phyloP scores from a whole-genome alignment of 169 alveolate species.

The Eimeria maxima region DNA sequence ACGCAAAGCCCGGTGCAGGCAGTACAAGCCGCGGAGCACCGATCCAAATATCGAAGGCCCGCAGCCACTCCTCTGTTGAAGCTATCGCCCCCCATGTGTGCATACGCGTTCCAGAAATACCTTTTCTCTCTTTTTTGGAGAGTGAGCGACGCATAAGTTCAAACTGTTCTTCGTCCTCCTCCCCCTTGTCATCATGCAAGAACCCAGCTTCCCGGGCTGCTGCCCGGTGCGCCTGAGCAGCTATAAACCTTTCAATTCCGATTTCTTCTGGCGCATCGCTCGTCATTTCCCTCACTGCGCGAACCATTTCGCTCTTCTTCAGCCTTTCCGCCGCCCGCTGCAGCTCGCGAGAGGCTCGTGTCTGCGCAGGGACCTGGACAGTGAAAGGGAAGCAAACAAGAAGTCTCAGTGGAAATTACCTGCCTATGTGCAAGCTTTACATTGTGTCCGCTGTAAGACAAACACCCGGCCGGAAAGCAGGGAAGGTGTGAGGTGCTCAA shows the following conservation, averaged over 20 bases:
- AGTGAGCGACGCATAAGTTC: slow-evolving; percentile 60
- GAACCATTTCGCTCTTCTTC: slow-evolving; percentile 77
- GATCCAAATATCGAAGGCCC: background rate
- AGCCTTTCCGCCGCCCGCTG: slow-evolving; percentile 82
- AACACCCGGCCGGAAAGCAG: background rate
- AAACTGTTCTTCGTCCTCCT: slow-evolving; percentile 59
- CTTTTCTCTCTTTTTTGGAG: slow-evolving; percentile 78
- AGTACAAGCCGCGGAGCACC: background rate
- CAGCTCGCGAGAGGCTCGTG: slow-evolving; percentile 65
- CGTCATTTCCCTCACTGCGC: slow-evolving; percentile 72
- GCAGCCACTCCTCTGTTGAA: background rate
- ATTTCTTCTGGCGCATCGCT: slow-evolving; percentile 80
- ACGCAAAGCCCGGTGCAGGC: background rate
- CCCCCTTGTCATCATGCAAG: background rate
- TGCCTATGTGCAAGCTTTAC: background rate
- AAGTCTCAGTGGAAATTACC: background rate
- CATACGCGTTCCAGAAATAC: background rate
- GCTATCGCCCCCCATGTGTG: background rate
- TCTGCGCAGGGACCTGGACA: slow-evolving; percentile 60
- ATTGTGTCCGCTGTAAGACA: background rate
- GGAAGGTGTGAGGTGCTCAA: background rate
- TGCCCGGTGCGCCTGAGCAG: slow-evolving; percentile 45
- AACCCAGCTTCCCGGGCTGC: slow-evolving; percentile 52
- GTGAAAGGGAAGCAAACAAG: background rate
- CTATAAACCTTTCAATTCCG: slow-evolving; percentile 72